Percentiles rank a stretch among this genome's conserved stretches.
Evolutionary conservation across 179 eudicot species (phyloP).

Genomic region (Silene vulgaris): DNA sequence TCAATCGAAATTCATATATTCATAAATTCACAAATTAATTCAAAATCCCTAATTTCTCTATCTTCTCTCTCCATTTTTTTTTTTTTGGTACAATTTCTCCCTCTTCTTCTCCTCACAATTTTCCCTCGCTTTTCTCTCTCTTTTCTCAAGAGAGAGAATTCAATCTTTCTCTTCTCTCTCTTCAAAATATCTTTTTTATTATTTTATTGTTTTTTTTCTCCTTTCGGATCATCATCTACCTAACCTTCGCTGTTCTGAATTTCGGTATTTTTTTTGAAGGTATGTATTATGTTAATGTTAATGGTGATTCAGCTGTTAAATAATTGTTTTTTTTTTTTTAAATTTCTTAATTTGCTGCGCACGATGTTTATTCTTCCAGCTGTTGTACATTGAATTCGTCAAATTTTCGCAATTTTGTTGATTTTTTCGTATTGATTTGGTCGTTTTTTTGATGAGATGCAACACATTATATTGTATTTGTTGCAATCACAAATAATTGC

Average conservation of each 20-base stretch:
- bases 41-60: not conserved
- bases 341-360: conserved; percentile 17
- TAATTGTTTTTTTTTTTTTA: not conserved
- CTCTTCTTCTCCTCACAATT: conserved; percentile 11
- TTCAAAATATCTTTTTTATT: not conserved
- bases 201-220: not conserved
- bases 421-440: conserved; percentile 18
- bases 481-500: not conserved
- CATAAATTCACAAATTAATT: conserved; percentile 2
- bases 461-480: not conserved
- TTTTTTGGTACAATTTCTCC: not conserved
- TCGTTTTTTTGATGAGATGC: not conserved
- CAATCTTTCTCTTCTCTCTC: conserved; percentile 18
- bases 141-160: conserved; percentile 19
- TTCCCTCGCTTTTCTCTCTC: conserved; percentile 28
- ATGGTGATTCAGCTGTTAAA: not conserved
- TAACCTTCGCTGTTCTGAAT: conserved; percentile 2
- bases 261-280: conserved; percentile 10
- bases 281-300: not conserved
- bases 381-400: conserved; percentile 21
- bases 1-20: not conserved
- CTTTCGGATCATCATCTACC: conserved; percentile 20
- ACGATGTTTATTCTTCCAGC: conserved; percentile 18
- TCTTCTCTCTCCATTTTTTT: conserved; percentile 14
- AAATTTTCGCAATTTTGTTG: not conserved